Conservation (phyloP, 108 stramenopile species). For the Mayamaea pseudoterrestris region DNA sequence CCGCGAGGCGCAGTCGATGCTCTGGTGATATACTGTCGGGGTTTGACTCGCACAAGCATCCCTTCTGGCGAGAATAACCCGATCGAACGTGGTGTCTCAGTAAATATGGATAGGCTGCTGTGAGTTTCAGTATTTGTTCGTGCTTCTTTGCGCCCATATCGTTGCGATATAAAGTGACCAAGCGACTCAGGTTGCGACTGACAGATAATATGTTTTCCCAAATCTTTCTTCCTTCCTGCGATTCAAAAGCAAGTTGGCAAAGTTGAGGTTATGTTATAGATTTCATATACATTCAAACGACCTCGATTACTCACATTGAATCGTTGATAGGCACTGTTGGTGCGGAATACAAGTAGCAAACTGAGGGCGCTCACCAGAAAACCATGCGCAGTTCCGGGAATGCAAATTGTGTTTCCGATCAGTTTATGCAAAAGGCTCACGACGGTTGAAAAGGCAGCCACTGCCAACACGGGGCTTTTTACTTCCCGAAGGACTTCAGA, state of each 20-base stretch:
- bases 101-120: constrained; percentile 64
- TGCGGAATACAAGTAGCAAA: constrained; percentile 83
- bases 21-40: constrained; percentile 2
- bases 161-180: constrained; percentile 47
- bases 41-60: constrained; percentile 27
- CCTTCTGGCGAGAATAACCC: no score
- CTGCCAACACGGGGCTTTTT: constrained; percentile 16
- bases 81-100: constrained; percentile 59
- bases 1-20: constrained; percentile 3
- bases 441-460: constrained; percentile 13
- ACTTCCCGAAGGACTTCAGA: constrained; percentile 25
- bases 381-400: constrained; percentile 46
- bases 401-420: constrained; percentile 26
- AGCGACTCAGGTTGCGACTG: constrained; percentile 60
- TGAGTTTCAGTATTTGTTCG: constrained; percentile 28
- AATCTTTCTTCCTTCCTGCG: constrained; percentile 73
- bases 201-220: constrained; percentile 66
- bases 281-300: not conserved
- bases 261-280: not conserved
- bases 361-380: constrained; percentile 58
- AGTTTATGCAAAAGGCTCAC: constrained; percentile 11
- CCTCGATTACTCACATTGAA: constrained; percentile 24
- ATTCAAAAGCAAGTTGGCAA: constrained; percentile 3
- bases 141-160: constrained; percentile 40
- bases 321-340: constrained; percentile 83